These are phyloP conservation scores for Quercus berberidifolia DNA, from an alignment of 306 rosid genomes.

Conservation along the genomic window DNA sequence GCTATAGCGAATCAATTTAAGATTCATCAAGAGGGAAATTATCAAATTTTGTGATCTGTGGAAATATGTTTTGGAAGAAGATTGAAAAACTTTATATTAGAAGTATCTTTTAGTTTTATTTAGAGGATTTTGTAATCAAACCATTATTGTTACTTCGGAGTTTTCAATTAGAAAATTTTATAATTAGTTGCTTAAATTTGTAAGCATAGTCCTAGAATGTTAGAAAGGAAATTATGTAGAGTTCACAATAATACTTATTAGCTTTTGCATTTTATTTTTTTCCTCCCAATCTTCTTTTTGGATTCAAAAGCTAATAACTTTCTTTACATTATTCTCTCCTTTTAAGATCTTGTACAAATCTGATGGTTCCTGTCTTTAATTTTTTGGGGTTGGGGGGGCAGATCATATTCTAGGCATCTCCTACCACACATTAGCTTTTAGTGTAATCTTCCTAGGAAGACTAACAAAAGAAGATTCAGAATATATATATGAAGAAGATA, in stretches of 20 bases:
- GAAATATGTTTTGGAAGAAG: background rate
- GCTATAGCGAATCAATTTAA: background rate
- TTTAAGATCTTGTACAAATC: too few species aligned
- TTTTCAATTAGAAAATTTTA: background rate
- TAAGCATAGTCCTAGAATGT: too few species aligned
- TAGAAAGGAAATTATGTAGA: too few species aligned
- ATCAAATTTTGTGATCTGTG: background rate
- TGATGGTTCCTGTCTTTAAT: too few species aligned
- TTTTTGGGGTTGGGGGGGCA: too few species aligned
- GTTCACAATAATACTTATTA: background rate
- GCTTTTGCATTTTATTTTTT: background rate
- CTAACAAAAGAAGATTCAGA: background rate
- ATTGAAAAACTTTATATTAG: background rate
- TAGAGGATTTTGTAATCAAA: background rate
- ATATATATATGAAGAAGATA: background rate
- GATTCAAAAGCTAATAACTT: too few species aligned
- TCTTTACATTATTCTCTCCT: too few species aligned
- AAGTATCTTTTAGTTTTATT: background rate
- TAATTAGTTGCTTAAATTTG: background rate
- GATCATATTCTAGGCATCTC: background rate
- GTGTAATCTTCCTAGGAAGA: background rate
- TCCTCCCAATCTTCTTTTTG: too few species aligned
- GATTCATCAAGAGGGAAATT: background rate
- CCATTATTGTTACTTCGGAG: background rate
- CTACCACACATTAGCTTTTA: background rate